Evolutionary conservation across 371 early-diverging fungal species (phyloP), one percentile per base, ranked within the genome.

Genomic region (Syncephalastrum sp.): DNA sequence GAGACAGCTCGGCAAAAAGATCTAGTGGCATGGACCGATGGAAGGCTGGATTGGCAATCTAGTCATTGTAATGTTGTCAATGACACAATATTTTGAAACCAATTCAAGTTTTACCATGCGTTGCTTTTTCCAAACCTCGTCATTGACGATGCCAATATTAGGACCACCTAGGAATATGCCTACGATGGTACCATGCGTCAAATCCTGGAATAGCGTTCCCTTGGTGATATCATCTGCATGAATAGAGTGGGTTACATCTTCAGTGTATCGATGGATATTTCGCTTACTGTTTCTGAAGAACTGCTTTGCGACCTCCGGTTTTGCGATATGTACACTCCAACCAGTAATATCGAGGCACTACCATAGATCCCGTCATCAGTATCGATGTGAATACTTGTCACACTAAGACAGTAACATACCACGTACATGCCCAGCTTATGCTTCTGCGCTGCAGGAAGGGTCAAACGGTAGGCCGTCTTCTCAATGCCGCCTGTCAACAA

Each of bases 81-180:
- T 27, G 38, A 33, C 1, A 33, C 12, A 33, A 5, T 12, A 33
- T 10, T 8, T 2, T 5, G 38, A 10, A 33, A 12, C 0, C 7
- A 10, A 0, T 33, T 33, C 2, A 2, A 0, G 10, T 5, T 33
- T 52, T 60, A 71, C 70, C 58, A 57, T 69, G 29, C 77, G 64
- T 16, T 74, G 71, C 5, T 46, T 57, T 29, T 67, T 76, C 77
- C 77, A 76, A 3, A 25, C 50, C 1, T 73, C 54, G 25, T 74
- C 77, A 49, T 76, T 76, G 1, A 61, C 43, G 8, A 71, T 50
- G 6, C 62, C 68, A 1, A 77, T 52, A 27, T 67, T 74, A 6
- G 59, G 61, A 14, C 29, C 38, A 14, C 77, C 77, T 4, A 72
- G 17, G 42, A 73, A 69, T 5, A 43, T 24, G 47, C 65, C 69